phyloP scores from a whole-genome alignment of 257 asterid genomes.

The Salvia rosmarinus region DNA sequence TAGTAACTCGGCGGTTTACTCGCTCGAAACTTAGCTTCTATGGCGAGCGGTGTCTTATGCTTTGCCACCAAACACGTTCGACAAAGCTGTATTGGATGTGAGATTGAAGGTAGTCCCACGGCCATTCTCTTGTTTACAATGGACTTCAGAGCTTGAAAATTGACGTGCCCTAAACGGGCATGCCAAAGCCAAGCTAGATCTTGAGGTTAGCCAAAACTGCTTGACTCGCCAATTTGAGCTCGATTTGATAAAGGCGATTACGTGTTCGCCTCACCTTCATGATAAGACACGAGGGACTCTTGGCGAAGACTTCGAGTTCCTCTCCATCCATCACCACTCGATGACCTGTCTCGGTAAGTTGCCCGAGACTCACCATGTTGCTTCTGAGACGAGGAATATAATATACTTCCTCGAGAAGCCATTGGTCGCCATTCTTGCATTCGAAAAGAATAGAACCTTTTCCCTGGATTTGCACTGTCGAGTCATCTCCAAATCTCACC shows the following conservation, averaged over 20 bases:
- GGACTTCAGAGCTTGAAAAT: background rate
- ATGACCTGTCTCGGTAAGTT: background rate
- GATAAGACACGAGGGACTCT: background rate
- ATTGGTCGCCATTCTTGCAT: background rate
- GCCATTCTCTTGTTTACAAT: background rate
- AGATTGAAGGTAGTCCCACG: background rate
- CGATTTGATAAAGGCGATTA: background rate
- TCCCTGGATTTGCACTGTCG: background rate
- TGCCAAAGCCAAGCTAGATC: background rate
- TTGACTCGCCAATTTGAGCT: background rate
- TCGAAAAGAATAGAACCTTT: background rate
- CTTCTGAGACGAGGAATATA: background rate
- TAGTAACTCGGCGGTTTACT: background rate
- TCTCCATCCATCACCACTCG: background rate
- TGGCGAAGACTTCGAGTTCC: background rate
- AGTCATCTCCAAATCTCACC: background rate
- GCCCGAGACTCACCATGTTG: background rate
- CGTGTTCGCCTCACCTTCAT: background rate
- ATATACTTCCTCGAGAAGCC: background rate
- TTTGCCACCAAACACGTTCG: background rate
- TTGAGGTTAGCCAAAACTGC: background rate
- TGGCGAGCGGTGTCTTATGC: background rate
- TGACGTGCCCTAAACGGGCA: background rate
- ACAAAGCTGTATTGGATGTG: background rate
- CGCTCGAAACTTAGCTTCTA: background rate